Conservation (phyloP, 768 basidiomycete genomes). For the Leccinum broughii region DNA sequence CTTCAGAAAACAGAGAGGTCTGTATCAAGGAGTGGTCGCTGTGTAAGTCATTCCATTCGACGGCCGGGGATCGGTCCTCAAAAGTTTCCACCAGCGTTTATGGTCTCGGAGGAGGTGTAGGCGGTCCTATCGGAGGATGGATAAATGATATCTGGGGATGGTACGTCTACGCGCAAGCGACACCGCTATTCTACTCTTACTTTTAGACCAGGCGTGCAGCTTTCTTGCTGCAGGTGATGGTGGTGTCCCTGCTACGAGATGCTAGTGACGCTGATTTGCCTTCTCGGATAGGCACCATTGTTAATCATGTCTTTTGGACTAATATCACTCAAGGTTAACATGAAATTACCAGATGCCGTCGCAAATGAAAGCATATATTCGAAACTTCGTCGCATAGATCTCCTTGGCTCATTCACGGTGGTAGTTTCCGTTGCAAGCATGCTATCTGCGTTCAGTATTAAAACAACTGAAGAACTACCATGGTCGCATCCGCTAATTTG, state of each 20-base stretch:
- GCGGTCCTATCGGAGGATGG: background rate
- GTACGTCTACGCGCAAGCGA: background rate
- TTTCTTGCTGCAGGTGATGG: background rate
- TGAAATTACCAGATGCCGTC: background rate
- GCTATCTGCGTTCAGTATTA: background rate
- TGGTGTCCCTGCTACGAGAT: background rate
- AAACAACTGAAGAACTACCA: background rate
- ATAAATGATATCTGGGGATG: background rate
- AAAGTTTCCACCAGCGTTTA: background rate
- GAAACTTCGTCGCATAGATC: too few relatives aligned
- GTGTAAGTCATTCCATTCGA: background rate
- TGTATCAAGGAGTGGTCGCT: background rate
- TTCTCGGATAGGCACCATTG: background rate
- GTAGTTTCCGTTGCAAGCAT: background rate
- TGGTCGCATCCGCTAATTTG: background rate
- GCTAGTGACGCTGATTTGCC: background rate
- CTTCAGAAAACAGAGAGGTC: background rate
- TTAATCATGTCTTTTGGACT: background rate
- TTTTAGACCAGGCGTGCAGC: background rate
- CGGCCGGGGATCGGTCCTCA: background rate
- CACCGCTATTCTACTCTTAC: background rate
- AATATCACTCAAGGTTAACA: background rate
- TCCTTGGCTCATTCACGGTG: background rate
- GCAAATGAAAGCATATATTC: background rate
- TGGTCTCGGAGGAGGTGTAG: background rate